phyloP scores from a whole-genome alignment of 2,329 filamentous ascomycete species.

The Microascus cirrosus region DNA sequence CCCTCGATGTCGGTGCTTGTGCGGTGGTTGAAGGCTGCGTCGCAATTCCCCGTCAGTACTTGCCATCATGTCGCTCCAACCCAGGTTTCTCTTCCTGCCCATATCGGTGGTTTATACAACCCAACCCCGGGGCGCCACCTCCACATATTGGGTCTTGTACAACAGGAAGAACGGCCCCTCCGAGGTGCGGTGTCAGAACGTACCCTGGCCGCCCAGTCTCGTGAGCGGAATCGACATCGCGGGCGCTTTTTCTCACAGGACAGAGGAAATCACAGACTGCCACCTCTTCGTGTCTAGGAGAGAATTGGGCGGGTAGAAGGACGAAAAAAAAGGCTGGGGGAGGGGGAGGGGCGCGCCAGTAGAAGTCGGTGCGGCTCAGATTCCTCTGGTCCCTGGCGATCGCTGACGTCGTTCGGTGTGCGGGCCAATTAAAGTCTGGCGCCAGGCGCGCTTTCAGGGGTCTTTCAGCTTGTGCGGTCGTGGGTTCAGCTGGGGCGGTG shows the following conservation, averaged over 20 bases:
- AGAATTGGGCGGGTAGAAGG: no score
- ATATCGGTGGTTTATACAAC: no score
- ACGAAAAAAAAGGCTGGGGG: neutral
- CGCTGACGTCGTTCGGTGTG: neutral
- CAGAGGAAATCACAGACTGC: neutral
- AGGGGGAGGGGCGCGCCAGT: neutral
- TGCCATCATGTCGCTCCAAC: neutral
- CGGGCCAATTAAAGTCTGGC: neutral
- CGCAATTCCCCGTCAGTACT: neutral
- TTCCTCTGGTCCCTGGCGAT: neutral
- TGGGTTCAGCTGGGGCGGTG: neutral
- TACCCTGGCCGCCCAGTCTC: constrained; percentile 32
- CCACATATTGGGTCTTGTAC: neutral
- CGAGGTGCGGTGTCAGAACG: constrained; percentile 10
- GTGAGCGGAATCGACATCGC: constrained; percentile 30
- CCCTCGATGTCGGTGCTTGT: constrained; percentile 58
- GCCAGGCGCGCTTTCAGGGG: neutral
- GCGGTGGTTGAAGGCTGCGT: constrained; percentile 64
- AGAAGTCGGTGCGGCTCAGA: neutral
- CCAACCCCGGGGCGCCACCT: neutral
- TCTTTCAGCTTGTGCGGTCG: neutral
- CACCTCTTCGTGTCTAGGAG: neutral
- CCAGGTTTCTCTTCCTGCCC: neutral
- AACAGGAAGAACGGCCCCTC: neutral
- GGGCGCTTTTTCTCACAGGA: neutral